Evolutionary conservation across 352 stramenopile species (phyloP), one percentile per base, ranked within the genome.

Genomic region (Phytophthora pseudosyringae): DNA sequence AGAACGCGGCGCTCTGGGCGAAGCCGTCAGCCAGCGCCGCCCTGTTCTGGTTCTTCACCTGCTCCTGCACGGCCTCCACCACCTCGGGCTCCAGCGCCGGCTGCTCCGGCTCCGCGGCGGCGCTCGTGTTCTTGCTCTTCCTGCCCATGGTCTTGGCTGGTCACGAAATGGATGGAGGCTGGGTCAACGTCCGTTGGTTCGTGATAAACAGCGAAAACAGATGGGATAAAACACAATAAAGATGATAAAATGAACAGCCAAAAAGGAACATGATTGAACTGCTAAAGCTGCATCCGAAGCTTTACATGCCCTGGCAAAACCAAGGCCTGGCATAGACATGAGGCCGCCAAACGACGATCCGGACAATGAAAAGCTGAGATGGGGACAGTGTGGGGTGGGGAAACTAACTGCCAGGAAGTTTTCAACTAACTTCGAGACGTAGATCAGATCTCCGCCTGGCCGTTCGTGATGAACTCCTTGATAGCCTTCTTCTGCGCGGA

Each of bases 391-490:
- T 55, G 21, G 21, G 21, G 21, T 21, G 21, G 15, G n/a, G 40
- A 53, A 35, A 8, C 12, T 47, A 47, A 15, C 41, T 47, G 41
- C 18, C 9, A 31, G 29, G 41, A 33, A 55, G 21, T 5, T 33
- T 48, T 48, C 7, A 48, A 41, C 38, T 49, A 51, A 60, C 33
- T 39, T 18, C 40, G 16, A 32, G 15, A n/a, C n/a, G 39, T 9
- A 54, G 8, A 2, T 54, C 60, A 67, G 40, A 56, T 38, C 55
- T 78, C 53, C 18, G 59, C 60, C 39, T 75, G 61, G 51, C 64
- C 70, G 25, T 69, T 67, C 56, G 74, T 88, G 56, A 93, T 88
- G 60, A 89, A 93, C 50, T 89, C 78, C 73, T 93, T 93, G 76
- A 93, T 93, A 43, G 81, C 82, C 26, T 83, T 79, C 75, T 93